Percentiles rank a stretch among this genome's conserved stretches.
These are phyloP conservation scores for Neurospora sp. DNA, from an alignment of 495 filamentous ascomycete species.

Conservation along the genomic window DNA sequence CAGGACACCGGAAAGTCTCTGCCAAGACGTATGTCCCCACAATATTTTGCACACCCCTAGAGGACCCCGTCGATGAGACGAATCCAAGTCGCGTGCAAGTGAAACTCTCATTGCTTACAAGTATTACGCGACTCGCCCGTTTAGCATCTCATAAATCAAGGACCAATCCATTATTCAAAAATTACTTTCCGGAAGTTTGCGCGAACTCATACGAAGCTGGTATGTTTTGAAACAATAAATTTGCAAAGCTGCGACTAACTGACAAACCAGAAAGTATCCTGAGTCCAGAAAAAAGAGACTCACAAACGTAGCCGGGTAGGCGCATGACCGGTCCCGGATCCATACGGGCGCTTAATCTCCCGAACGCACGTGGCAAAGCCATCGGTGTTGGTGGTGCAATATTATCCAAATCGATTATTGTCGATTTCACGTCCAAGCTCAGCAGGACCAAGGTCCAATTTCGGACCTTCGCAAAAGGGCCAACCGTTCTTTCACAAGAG, in stretches of 20 bases:
- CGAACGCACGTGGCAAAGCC: neutral
- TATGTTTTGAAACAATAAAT: neutral
- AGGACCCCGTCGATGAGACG: neutral
- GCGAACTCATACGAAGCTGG: neutral
- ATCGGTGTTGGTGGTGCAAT: neutral
- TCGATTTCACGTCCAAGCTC: neutral
- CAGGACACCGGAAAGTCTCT: neutral
- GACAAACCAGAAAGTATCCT: neutral
- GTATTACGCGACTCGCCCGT: neutral
- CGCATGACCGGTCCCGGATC: no score
- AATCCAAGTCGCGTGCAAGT: neutral
- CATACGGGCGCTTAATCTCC: neutral
- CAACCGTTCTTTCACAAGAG: neutral
- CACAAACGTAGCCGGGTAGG: no score
- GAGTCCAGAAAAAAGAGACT: no score
- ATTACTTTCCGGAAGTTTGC: neutral
- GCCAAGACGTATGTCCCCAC: slow-evolving; percentile 1
- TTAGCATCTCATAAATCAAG: neutral
- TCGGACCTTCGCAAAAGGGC: neutral
- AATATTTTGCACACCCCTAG: neutral
- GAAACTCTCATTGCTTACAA: neutral
- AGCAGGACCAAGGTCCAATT: neutral
- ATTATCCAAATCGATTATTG: neutral
- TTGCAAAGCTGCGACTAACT: neutral
- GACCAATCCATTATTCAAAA: neutral